Conservation (phyloP, 345 rosid species). For the Passiflora organensis region DNA sequence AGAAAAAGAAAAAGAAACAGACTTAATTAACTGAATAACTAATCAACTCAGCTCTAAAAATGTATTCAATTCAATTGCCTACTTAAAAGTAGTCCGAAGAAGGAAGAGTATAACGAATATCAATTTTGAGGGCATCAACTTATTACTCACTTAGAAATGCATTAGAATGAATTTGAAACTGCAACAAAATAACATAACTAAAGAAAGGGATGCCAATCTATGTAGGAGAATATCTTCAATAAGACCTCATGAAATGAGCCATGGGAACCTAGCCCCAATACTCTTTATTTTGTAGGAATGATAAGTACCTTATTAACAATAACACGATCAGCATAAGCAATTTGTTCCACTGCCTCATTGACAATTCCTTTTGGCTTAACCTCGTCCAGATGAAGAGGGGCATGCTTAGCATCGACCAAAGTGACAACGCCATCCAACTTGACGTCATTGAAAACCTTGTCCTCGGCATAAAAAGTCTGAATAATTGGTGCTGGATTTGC, state of each 20-base stretch:
- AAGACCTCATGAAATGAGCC: too few species aligned
- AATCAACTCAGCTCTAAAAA: too few species aligned
- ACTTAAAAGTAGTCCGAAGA: background rate
- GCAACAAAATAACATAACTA: too few species aligned
- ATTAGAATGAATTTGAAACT: slow-evolving; percentile 1
- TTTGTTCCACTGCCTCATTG: slow-evolving; percentile 96
- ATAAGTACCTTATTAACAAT: slow-evolving; percentile 75
- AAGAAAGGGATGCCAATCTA: too few species aligned
- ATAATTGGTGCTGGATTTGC: slow-evolving; percentile 98
- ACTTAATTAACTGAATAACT: background rate
- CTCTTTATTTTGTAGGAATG: too few species aligned
- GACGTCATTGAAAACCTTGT: slow-evolving; percentile 69
- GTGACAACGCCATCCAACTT: slow-evolving; percentile 95
- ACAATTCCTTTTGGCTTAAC: slow-evolving; percentile 88
- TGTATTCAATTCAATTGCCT: too few species aligned
- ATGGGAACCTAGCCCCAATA: too few species aligned
- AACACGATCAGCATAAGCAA: slow-evolving; percentile 91
- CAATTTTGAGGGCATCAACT: slow-evolving; percentile 5
- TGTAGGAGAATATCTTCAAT: too few species aligned
- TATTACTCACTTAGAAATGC: background rate
- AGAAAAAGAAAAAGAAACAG: background rate
- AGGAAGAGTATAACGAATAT: background rate
- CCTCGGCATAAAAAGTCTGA: slow-evolving; percentile 96
- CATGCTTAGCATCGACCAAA: slow-evolving; percentile 95
- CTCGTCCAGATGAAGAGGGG: slow-evolving; percentile 69